phyloP scores from a whole-genome alignment of 2,329 filamentous ascomycete genomes.

The Trichothecium sympodiale region DNA sequence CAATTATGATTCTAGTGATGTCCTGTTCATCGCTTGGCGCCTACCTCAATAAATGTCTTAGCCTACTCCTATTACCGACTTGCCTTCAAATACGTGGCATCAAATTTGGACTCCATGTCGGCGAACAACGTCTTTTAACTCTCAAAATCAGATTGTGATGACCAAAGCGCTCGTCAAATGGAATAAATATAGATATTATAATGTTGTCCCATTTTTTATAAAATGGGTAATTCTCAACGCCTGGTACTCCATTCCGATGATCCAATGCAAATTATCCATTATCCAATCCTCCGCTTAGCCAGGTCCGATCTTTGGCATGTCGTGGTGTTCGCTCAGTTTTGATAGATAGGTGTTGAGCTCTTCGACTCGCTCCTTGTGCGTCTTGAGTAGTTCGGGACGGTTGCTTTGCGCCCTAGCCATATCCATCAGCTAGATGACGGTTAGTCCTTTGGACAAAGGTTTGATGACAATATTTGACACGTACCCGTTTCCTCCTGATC shows the following conservation, averaged over 20 bases:
- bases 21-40: too few relatives aligned
- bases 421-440: slow-evolving; percentile 56
- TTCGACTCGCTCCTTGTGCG: slow-evolving; percentile 92
- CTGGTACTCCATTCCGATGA: not conserved
- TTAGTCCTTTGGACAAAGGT: not conserved
- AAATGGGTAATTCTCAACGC: too few relatives aligned
- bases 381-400: slow-evolving; percentile 75
- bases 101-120: too few relatives aligned
- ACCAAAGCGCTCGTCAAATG: too few relatives aligned
- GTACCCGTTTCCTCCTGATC: slow-evolving; percentile 65
- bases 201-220: too few relatives aligned
- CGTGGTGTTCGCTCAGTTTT: slow-evolving; percentile 89
- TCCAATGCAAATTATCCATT: not conserved
- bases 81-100: too few relatives aligned
- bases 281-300: slow-evolving; percentile 25
- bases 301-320: slow-evolving; percentile 69
- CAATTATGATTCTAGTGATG: too few relatives aligned
- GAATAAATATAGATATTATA: too few relatives aligned
- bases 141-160: too few relatives aligned
- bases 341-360: slow-evolving; percentile 91
- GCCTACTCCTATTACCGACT: too few relatives aligned
- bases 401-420: slow-evolving; percentile 50
- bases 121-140: too few relatives aligned
- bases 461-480: slow-evolving; percentile 17
- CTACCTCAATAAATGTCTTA: too few relatives aligned